A percentile compares a stretch with the other conserved stretches of the same genome.
Conservation (phyloP, 1,284 basidiomycete species). For the Thelephora terrestris region DNA sequence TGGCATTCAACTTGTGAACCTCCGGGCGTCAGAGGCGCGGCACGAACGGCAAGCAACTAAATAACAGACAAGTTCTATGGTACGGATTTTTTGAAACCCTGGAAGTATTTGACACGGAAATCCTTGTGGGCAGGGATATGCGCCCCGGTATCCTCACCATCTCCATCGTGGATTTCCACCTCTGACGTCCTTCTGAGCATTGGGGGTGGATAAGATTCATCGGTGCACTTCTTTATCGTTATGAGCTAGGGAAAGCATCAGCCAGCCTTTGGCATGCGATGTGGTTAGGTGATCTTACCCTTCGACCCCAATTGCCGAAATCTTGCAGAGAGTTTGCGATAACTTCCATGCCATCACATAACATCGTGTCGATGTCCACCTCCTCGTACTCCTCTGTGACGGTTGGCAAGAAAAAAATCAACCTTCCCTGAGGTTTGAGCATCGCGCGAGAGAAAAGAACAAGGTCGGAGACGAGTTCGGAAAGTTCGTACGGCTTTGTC, state of each 20-base stretch:
- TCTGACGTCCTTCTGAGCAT: slow-evolving; percentile 28
- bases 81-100: slow-evolving; percentile 48
- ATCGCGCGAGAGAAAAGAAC: slow-evolving; percentile 78
- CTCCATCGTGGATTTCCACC: slow-evolving; percentile 12
- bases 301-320: slow-evolving; percentile 91
- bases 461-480: slow-evolving; percentile 74
- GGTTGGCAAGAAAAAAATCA: slow-evolving; percentile 94
- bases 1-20: no score
- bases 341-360: slow-evolving; percentile 81
- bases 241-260: slow-evolving; percentile 49
- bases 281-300: slow-evolving; percentile 36
- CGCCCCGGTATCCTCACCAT: slow-evolving; percentile 10
- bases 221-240: slow-evolving; percentile 72
- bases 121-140: slow-evolving; percentile 68
- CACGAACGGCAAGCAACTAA: no score
- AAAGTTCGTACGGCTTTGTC: slow-evolving; percentile 89
- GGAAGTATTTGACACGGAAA: slow-evolving; percentile 75
- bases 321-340: slow-evolving; percentile 88
- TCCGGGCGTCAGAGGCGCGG: no score
- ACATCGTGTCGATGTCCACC: slow-evolving; percentile 64
- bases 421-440: slow-evolving; percentile 75
- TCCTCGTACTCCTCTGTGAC: slow-evolving; percentile 86
- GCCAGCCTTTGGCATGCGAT: neutral
- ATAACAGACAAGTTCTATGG: no score
- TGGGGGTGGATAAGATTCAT: slow-evolving; percentile 38